A percentile compares a stretch with the other conserved stretches of the same genome.
phyloP scores from a whole-genome alignment of 2,329 filamentous ascomycete species.

The Exophiala spinifera region DNA sequence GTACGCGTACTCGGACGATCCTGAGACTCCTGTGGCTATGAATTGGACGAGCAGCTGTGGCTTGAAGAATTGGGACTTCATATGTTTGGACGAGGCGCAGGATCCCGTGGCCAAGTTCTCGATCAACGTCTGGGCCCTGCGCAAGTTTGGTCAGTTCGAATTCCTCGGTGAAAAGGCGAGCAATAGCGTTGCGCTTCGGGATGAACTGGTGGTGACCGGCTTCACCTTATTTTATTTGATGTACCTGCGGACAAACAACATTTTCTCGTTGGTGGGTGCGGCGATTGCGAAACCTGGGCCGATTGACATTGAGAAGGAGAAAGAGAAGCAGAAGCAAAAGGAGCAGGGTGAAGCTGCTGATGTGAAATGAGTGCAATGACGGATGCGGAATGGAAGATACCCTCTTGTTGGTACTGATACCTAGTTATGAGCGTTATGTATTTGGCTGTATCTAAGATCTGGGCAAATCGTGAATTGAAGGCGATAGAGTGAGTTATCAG shows the following conservation, averaged over 20 bases:
- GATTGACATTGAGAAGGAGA: constrained; percentile 13
- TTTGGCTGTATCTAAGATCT: no score
- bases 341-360: neutral
- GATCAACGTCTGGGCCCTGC: constrained; percentile 29
- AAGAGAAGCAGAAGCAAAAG: neutral
- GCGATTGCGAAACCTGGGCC: constrained; percentile 26
- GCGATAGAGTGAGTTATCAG: no score
- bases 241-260: constrained; percentile 28
- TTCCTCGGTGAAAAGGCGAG: constrained; percentile 25
- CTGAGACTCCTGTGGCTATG: constrained; percentile 27
- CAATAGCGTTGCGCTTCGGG: constrained; percentile 21
- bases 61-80: constrained; percentile 34
- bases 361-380: neutral
- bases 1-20: constrained; percentile 22
- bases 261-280: constrained; percentile 31
- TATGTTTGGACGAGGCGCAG: constrained; percentile 33
- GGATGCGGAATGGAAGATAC: no score
- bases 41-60: constrained; percentile 31
- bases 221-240: constrained; percentile 33
- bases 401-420: no score
- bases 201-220: constrained; percentile 34
- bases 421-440: no score
- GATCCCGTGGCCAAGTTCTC: constrained; percentile 32
- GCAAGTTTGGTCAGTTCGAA: constrained; percentile 32
- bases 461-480: no score